Base-by-base conservation (phyloP, 176 grass and related monocot species). In the Oryza rufipogon region DNA sequence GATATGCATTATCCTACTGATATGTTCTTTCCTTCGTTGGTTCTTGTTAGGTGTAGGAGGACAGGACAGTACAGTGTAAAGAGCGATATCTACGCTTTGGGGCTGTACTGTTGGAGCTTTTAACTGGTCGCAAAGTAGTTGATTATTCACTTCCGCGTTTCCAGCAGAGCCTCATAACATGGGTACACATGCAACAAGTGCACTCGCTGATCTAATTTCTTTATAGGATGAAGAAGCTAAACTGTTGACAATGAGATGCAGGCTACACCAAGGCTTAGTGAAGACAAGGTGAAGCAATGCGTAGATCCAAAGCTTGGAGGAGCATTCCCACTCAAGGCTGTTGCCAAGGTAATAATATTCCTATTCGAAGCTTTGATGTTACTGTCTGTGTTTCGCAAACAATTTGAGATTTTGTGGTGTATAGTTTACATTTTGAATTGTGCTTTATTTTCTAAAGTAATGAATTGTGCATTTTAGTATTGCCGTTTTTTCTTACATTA, bases 221-320 rank as follows among this genome's bases (percentile, higher is more conserved):
- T 9, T 17, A 56, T 14, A 75, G 11, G 73, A n/a, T 32, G 49
- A 14, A 75, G 16, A 32, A 58, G 9, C 48, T 75, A 17, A 75
- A 58, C 3, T 75, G 51, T 6, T 36, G 17, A n/a, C 36, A 1
- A 8, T 9, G 20, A 54, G 17, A 75, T 54, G 61, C 76, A 89
- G 87, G 81, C 81, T 64, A 80, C 42, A 56, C 78, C 86, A 44
- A 92, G 82, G 36, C 86, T 88, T 56, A 88, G 72, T 25, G 68
- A 92, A 75, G 60, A 86, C 66, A 88, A 88, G 44, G 83, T 92
- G 51, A 66, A 61, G 23, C 73, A 83, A 78, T 86, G 78, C 28
- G 70, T 92, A 47, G 90, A 92, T 83, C 70, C 80, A 75, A 88
- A 23, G 36, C 73, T 92, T 39, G 90, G 23, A 66, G 70, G 85